Base-by-base conservation (phyloP, 2,329 filamentous ascomycete species). In the Cladosporium cucumerinum region DNA sequence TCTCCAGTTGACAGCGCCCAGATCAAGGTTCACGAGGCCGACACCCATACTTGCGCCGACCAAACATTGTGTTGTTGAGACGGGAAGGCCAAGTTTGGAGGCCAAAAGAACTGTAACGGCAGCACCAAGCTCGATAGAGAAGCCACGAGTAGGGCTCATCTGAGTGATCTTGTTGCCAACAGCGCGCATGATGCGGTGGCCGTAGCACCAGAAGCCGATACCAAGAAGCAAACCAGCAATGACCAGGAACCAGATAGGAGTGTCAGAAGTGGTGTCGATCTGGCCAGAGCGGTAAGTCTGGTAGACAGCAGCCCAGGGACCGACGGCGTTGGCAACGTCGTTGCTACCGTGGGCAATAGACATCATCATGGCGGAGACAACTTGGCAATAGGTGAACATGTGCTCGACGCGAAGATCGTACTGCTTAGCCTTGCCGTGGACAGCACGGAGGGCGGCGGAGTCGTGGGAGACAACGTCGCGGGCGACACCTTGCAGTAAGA, bases 341-440 rank as follows among this genome's bases (percentile, higher is more conserved):
- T 89, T 89, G 67, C 85, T 84, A n/a, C 87, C 87, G 75, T 89
- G 88, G 1, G 87, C 86, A 69, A 91, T 89, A 1, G 87, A 89
- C 43, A 87, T 87, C 65, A 87, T 90, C 77, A 86, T 88, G 65
- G 88, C 88, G n/a, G 87, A 88, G 65, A 88, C 75, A 66, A 89
- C 73, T 75, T 89, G 87, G 69, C 88, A 81, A 72, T 87, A 89
- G 6, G 86, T 87, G 78, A 88, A 89, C 14, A 84, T 81, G 76
- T 84, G 85, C 75, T 88, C 86, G 67, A 83, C 80, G 66, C 82
- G 82, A 75, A 87, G 87, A 70, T 88, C 84, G 75, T 84, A 88
- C 72, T 87, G 85, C 25, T 81, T 75, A 11, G 66, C 66, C 10
- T 51, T 52, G 2, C 43, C 61, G 39, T 67, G 66, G 21, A 86